These are phyloP conservation scores for Kodamaea anthophila DNA, from an alignment of 1,139 yeast species.

Conservation along the genomic window DNA sequence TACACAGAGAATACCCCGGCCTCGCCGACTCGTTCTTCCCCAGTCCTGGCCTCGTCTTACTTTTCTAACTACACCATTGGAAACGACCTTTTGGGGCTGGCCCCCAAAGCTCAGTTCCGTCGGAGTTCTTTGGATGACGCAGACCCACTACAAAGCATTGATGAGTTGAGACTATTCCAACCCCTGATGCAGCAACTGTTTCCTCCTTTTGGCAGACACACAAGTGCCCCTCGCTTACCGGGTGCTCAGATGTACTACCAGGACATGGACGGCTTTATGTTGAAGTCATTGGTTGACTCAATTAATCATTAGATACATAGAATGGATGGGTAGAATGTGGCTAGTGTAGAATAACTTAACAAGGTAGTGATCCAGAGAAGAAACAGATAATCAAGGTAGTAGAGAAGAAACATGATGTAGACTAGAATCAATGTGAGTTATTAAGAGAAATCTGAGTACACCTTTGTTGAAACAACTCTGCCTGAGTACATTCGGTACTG, in stretches of 20 bases:
- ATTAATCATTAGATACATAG: constrained; percentile 29
- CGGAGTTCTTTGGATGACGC: constrained; percentile 5
- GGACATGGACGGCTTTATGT: constrained; percentile 29
- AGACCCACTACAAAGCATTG: constrained; percentile 6
- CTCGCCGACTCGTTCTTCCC: constrained; percentile 1
- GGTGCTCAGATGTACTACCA: too few species aligned
- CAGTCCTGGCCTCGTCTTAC: constrained; percentile 3
- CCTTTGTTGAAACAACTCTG: too few species aligned
- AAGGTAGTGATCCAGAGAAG: too few species aligned
- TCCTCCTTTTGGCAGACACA: not conserved
- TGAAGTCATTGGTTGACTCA: constrained; percentile 40
- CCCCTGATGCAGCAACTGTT: not conserved
- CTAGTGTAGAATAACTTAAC: too few species aligned
- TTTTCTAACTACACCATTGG: constrained; percentile 5
- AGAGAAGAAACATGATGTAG: too few species aligned
- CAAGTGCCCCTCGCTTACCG: constrained; percentile 2
- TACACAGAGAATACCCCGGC: constrained; percentile 6
- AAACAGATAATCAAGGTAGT: too few species aligned
- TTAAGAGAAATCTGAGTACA: too few species aligned
- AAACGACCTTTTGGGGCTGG: constrained; percentile 5
- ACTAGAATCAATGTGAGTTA: too few species aligned
- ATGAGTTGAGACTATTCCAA: constrained; percentile 2
- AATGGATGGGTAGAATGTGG: too few species aligned
- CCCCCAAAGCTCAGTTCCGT: constrained; percentile 4
- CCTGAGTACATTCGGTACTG: too few species aligned